Conservation (phyloP, 768 basidiomycete genomes). For the Suillus subaureus region DNA sequence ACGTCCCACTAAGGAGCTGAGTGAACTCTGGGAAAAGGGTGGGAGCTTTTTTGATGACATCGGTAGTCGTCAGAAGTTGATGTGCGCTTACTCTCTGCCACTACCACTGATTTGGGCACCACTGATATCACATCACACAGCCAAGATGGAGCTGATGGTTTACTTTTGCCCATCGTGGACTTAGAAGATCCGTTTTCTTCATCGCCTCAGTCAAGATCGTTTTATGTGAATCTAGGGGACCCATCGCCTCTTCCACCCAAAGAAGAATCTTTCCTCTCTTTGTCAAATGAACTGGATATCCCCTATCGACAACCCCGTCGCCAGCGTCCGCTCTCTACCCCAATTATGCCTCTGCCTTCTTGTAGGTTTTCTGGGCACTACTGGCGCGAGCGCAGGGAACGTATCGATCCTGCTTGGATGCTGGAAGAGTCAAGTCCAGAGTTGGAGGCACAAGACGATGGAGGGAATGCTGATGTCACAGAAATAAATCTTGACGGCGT, state of each 20-base stretch:
- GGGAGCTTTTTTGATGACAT: conserved; percentile 8
- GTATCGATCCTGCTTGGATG: conserved; percentile 40
- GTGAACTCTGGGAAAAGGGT: conserved; percentile 11
- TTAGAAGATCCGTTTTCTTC: conserved; percentile 44
- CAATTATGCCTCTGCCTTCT: conserved; percentile 35
- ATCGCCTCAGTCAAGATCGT: conserved; percentile 44
- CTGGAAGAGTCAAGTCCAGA: conserved; percentile 41
- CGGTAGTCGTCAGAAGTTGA: conserved; percentile 4
- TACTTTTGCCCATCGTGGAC: conserved; percentile 4
- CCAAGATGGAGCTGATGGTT: conserved; percentile 3
- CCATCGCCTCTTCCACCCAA: conserved; percentile 28
- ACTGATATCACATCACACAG: conserved; percentile 11
- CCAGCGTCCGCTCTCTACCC: conserved; percentile 35
- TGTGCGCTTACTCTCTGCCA: conserved; percentile 18
- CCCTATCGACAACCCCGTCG: conserved; percentile 26
- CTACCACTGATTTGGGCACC: neutral
- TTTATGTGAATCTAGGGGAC: conserved; percentile 45
- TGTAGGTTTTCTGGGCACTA: conserved; percentile 35
- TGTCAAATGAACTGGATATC: conserved; percentile 35
- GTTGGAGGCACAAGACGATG: conserved; percentile 26
- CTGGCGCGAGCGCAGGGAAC: conserved; percentile 29
- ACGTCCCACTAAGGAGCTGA: conserved; percentile 15
- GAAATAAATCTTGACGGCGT: conserved; percentile 13
- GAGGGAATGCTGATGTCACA: conserved; percentile 37
- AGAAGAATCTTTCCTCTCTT: conserved; percentile 45